Conservation (phyloP, 1,284 basidiomycete species). For the Leucocoprinus gongylophorus region DNA sequence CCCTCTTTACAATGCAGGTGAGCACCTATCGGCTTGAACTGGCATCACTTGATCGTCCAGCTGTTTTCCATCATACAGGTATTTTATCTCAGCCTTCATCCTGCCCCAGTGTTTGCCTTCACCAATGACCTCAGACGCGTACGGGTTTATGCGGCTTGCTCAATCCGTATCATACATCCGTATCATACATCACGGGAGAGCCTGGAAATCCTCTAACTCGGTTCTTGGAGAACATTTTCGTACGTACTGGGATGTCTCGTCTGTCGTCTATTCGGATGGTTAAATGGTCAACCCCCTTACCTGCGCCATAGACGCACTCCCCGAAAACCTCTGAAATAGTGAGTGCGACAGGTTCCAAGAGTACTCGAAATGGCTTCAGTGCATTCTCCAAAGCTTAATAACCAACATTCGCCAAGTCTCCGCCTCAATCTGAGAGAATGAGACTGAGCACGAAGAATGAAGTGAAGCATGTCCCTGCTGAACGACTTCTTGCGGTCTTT, state of each 20-base stretch:
- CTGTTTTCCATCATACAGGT: too few relatives aligned
- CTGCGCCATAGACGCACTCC: conserved; percentile 26
- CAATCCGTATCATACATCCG: too few relatives aligned
- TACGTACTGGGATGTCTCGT: conserved; percentile 77
- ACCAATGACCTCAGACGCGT: conserved; percentile 96
- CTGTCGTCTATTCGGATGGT: conserved; percentile 48
- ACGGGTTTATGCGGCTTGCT: conserved; percentile 1
- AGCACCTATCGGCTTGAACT: too few relatives aligned
- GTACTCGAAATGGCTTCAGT: conserved; percentile 58
- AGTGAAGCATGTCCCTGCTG: conserved; percentile 84
- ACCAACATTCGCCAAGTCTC: conserved; percentile 67
- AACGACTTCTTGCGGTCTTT: conserved; percentile 72
- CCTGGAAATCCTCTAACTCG: conserved; percentile 96
- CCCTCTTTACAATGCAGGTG: neutral
- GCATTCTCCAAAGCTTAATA: conserved; percentile 43
- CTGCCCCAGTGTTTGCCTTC: too few relatives aligned
- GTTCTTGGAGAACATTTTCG: conserved; percentile 91
- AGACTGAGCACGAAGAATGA: conserved; percentile 66
- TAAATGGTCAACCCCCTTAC: conserved; percentile 43
- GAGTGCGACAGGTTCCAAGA: conserved; percentile 53
- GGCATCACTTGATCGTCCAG: too few relatives aligned
- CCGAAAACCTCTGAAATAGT: conserved; percentile 48
- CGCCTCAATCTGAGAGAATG: conserved; percentile 66
- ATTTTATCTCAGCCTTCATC: too few relatives aligned
- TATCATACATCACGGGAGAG: too few relatives aligned